These are phyloP conservation scores for Lipomyces japonicus DNA, from an alignment of 805 yeast genomes.

Conservation along the genomic window DNA sequence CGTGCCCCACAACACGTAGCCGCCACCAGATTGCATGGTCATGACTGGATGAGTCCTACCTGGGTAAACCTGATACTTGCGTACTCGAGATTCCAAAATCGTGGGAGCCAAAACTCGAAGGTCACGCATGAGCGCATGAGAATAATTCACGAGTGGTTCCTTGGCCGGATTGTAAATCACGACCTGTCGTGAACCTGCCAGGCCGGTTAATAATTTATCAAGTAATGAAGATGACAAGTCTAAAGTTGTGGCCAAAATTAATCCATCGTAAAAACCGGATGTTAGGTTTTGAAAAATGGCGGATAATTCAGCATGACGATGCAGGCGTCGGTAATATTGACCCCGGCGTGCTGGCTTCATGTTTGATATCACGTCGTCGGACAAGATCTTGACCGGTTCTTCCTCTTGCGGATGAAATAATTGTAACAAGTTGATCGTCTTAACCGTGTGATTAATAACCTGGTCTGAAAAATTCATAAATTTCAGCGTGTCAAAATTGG, in stretches of 20 bases:
- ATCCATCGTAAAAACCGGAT: constrained; percentile 27
- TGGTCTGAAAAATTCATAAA: constrained; percentile 57
- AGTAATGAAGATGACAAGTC: constrained; percentile 63
- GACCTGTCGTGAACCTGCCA: constrained; percentile 84
- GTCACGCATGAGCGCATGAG: constrained; percentile 61
- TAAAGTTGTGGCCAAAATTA: constrained; percentile 69
- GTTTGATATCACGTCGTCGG: constrained; percentile 52
- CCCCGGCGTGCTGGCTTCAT: constrained; percentile 58
- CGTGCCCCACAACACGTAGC: constrained; percentile 74
- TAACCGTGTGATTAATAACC: constrained; percentile 52
- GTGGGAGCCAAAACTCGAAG: constrained; percentile 76
- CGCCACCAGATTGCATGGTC: constrained; percentile 93
- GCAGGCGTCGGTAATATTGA: constrained; percentile 63
- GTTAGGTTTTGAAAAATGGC: constrained; percentile 35
- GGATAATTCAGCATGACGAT: constrained; percentile 47
- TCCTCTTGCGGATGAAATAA: constrained; percentile 71
- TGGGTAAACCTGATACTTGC: constrained; percentile 87
- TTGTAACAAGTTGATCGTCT: constrained; percentile 72
- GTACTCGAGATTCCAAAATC: constrained; percentile 72
- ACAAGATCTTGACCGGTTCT: constrained; percentile 39
- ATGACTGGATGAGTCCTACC: constrained; percentile 93
- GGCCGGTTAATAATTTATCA: constrained; percentile 54
- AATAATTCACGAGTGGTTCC: constrained; percentile 71
- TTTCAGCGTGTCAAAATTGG: constrained; percentile 68
- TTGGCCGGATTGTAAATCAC: constrained; percentile 79